A percentile compares a stretch with the other conserved stretches of the same genome.
Evolutionary conservation across 2,329 filamentous ascomycete genomes (phyloP).

Genomic region (Furcasterigmium furcatum): DNA sequence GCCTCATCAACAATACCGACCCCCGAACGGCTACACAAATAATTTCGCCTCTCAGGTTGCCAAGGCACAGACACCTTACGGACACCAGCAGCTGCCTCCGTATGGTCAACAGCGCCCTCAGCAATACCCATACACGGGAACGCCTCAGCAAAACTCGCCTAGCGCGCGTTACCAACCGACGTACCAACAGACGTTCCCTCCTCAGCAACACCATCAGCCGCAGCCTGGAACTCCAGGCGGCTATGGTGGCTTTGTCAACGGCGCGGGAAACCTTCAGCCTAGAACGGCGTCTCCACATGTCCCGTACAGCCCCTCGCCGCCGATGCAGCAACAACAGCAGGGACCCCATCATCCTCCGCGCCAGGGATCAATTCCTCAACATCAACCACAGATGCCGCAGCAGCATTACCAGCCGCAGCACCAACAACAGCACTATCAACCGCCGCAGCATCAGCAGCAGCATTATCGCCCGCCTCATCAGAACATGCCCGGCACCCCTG

Average conservation of each 20-base stretch:
- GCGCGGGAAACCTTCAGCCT: conserved; percentile 31
- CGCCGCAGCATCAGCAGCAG: conserved; percentile 9
- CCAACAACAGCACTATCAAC: conserved; percentile 1
- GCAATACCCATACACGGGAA: conserved; percentile 29
- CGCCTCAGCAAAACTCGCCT: conserved; percentile 35
- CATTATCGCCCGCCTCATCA: conserved; percentile 20
- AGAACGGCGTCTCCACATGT: conserved; percentile 43
- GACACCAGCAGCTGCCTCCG: conserved; percentile 46
- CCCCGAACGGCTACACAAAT: conserved; percentile 42
- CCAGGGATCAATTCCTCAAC: conserved; percentile 1
- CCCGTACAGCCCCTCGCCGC: conserved; percentile 30
- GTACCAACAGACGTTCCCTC: conserved; percentile 29
- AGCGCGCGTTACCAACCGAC: conserved; percentile 35
- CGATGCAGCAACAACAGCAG: conserved; percentile 17
- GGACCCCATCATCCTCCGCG: conserved; percentile 13
- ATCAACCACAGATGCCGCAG: conserved; percentile 13
- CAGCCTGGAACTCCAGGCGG: conserved; percentile 31
- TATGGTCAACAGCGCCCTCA: conserved; percentile 41
- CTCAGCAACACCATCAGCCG: conserved; percentile 16
- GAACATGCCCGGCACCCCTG: conserved; percentile 18
- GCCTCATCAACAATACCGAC: conserved; percentile 42
- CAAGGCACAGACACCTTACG: conserved; percentile 49
- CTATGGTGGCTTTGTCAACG: conserved; percentile 39
- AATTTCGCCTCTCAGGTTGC: conserved; percentile 47
- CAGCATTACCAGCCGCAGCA: conserved; percentile 7